A percentile compares a stretch with the other conserved stretches of the same genome.
phyloP scores from a whole-genome alignment of 139 green algal species.

The Chlamydomonas eustigma region DNA sequence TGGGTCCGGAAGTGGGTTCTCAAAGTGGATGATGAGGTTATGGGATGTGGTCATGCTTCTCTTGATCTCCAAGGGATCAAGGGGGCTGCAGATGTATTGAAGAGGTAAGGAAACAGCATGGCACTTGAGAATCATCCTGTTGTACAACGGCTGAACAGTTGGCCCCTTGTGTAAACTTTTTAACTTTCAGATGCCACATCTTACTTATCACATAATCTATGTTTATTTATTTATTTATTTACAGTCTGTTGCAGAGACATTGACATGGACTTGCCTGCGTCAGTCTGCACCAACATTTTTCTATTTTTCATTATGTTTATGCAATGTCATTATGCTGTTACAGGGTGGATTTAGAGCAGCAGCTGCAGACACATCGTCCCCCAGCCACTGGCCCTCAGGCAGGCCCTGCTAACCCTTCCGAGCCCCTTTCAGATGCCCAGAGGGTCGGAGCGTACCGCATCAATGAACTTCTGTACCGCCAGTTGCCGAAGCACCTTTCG shows the following conservation, averaged over 20 bases:
- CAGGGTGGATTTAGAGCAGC: background rate
- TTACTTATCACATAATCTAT: too few species aligned
- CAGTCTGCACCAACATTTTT: too few species aligned
- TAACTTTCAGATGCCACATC: too few species aligned
- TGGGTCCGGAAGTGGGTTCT: constrained; percentile 43
- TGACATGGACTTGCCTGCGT: too few species aligned
- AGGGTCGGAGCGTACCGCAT: constrained; percentile 31
- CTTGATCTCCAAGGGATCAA: constrained; percentile 36
- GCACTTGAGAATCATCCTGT: too few species aligned
- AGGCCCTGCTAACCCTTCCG: background rate
- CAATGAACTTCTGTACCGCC: constrained; percentile 29
- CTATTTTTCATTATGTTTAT: too few species aligned
- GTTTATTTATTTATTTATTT: too few species aligned
- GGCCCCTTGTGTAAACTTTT: too few species aligned
- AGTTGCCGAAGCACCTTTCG: constrained; percentile 27
- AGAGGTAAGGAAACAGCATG: too few species aligned
- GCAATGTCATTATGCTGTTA: too few species aligned
- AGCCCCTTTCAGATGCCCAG: constrained; percentile 20
- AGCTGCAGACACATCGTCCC: background rate
- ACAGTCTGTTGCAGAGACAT: too few species aligned
- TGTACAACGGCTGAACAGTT: too few species aligned
- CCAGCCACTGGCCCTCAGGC: background rate
- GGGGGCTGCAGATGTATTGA: constrained; percentile 27
- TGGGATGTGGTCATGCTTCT: constrained; percentile 42
- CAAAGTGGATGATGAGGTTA: constrained; percentile 57